A percentile compares a stretch with the other conserved stretches of the same genome.
Evolutionary conservation across 768 basidiomycete species (phyloP).

Genomic region (Mycena amicta): DNA sequence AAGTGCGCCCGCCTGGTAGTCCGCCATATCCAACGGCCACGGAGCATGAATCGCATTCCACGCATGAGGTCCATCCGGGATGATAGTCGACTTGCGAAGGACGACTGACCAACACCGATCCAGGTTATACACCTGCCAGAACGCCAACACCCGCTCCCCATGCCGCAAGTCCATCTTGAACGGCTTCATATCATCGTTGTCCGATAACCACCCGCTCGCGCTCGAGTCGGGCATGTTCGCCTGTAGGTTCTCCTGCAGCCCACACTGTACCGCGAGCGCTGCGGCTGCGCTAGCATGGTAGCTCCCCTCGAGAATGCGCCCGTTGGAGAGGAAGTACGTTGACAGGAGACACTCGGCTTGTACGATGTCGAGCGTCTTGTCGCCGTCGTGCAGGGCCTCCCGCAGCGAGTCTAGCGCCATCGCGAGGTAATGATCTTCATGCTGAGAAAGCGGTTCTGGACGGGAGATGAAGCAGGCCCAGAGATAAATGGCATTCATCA

Average conservation of each 20-base stretch:
- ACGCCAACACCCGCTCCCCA: constrained; percentile 72
- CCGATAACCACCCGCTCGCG: constrained; percentile 36
- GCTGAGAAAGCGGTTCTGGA: constrained; percentile 66
- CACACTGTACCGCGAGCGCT: constrained; percentile 71
- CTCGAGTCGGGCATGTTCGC: constrained; percentile 33
- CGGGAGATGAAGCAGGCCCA: constrained; percentile 84
- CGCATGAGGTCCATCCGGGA: constrained; percentile 63
- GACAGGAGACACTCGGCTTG: constrained; percentile 78
- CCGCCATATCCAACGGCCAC: constrained; percentile 75
- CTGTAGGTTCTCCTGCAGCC: constrained; percentile 55
- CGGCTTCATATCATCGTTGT: constrained; percentile 53
- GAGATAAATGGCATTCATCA: constrained; percentile 81
- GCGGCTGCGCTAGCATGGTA: constrained; percentile 78
- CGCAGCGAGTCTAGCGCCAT: constrained; percentile 64
- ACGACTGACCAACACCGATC: constrained; percentile 83
- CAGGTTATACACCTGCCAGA: constrained; percentile 83
- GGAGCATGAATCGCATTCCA: constrained; percentile 67
- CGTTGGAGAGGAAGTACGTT: constrained; percentile 75
- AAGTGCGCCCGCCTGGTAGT: constrained; percentile 62
- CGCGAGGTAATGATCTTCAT: constrained; percentile 72
- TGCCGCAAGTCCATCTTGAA: constrained; percentile 61
- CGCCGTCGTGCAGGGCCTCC: constrained; percentile 59
- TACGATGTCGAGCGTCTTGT: constrained; percentile 67
- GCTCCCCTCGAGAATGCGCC: constrained; percentile 75
- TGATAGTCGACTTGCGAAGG: constrained; percentile 64